Conservation (phyloP, 768 basidiomycete genomes). For the Collybia mongolica region DNA sequence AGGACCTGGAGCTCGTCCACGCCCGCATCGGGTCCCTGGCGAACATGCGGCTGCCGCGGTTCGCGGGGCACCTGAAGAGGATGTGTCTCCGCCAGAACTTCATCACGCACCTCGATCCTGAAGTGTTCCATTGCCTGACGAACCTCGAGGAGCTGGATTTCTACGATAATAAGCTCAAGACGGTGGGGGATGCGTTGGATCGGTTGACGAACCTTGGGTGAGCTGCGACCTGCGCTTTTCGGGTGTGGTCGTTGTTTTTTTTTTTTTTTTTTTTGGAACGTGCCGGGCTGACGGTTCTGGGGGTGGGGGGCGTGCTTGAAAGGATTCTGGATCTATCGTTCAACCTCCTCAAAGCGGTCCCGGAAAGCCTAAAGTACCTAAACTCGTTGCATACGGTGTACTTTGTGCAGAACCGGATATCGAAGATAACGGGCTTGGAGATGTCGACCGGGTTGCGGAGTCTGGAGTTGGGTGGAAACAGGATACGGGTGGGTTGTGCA, state of each 20-base stretch:
- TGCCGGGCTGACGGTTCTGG: too few species aligned
- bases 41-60: slow-evolving; percentile 70
- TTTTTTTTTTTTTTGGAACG: too few species aligned
- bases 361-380: slow-evolving; percentile 59
- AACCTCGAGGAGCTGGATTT: slow-evolving; percentile 88
- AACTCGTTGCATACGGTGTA: slow-evolving; percentile 74
- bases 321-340: slow-evolving; percentile 93
- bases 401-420: slow-evolving; percentile 96
- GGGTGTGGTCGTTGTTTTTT: background rate
- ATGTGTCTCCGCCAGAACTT: slow-evolving; percentile 88
- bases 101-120: slow-evolving; percentile 69
- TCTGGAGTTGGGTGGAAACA: slow-evolving; percentile 93
- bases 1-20: slow-evolving; percentile 91
- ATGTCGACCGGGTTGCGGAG: slow-evolving; percentile 61
- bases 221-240: slow-evolving; percentile 20
- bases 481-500: slow-evolving; percentile 67
- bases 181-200: slow-evolving; percentile 64
- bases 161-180: slow-evolving; percentile 94
- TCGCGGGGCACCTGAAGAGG: slow-evolving; percentile 63
- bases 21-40: slow-evolving; percentile 68
- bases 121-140: slow-evolving; percentile 62
- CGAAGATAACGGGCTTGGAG: slow-evolving; percentile 68
- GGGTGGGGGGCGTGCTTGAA: background rate
- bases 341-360: slow-evolving; percentile 78
- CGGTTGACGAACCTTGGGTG: slow-evolving; percentile 56